Percentiles rank a stretch among this genome's conserved stretches.
These are phyloP conservation scores for Alliaria petiolata DNA, from an alignment of 345 rosid species.

Conservation along the genomic window DNA sequence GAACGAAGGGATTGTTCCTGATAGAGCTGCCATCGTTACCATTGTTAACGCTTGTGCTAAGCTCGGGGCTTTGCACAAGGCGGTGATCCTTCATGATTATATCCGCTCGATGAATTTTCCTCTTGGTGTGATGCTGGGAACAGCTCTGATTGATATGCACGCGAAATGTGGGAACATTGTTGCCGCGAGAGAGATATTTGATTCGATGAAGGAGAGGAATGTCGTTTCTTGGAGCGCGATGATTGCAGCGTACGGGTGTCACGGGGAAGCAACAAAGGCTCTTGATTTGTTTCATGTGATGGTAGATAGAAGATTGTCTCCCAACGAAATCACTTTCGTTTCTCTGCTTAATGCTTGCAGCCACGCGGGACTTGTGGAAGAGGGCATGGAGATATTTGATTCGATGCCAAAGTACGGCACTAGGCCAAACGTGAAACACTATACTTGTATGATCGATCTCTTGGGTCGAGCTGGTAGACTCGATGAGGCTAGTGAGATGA, in stretches of 20 bases:
- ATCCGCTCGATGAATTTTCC: conserved; percentile 30
- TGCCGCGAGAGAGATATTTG: conserved; percentile 55
- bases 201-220: conserved; percentile 46
- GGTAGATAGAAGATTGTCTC: conserved; percentile 42
- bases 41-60: conserved; percentile 62
- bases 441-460: conserved; percentile 65
- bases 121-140: conserved; percentile 45
- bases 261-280: conserved; percentile 60
- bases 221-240: conserved; percentile 66
- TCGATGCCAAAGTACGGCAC: conserved; percentile 44
- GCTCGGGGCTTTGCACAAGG: conserved; percentile 54
- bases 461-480: conserved; percentile 66
- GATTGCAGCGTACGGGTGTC: conserved; percentile 69
- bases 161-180: conserved; percentile 62
- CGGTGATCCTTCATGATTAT: conserved; percentile 45
- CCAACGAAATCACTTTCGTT: conserved; percentile 61
- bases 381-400: conserved; percentile 52
- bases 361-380: conserved; percentile 59
- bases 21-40: conserved; percentile 48
- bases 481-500: conserved; percentile 49
- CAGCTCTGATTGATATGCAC: conserved; percentile 64
- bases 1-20: conserved; percentile 43
- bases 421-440: conserved; percentile 57
- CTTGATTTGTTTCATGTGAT: conserved; percentile 51
- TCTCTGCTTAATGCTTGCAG: conserved; percentile 64